Evolutionary conservation across 208 protist genomes (phyloP).

Genomic region (Balamuthia mandrillaris): DNA sequence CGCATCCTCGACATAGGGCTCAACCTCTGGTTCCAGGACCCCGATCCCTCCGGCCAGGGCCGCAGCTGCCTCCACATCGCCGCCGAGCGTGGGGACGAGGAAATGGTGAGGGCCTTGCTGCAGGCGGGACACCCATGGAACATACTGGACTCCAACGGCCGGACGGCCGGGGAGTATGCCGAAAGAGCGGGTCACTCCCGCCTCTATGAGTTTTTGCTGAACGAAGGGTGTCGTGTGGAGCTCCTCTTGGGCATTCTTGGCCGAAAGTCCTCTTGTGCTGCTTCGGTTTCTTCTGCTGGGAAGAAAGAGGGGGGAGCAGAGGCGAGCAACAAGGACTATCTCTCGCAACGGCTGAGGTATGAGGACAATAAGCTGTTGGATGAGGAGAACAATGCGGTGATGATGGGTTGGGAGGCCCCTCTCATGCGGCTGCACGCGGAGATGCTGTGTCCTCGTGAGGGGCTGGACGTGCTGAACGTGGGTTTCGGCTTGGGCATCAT

Average conservation of each 20-base stretch:
- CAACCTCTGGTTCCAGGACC: too few relatives aligned
- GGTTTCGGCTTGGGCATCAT: slow-evolving; percentile 44
- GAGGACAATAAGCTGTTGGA: slow-evolving; percentile 39
- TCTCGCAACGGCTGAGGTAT: not conserved
- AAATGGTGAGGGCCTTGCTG: not conserved
- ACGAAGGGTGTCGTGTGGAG: too few relatives aligned
- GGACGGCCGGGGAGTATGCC: slow-evolving; percentile 18
- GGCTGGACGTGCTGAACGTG: slow-evolving; percentile 42
- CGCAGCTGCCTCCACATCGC: too few relatives aligned
- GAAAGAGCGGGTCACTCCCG: not conserved
- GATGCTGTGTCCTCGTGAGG: not conserved
- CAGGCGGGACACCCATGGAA: not conserved
- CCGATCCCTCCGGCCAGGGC: too few relatives aligned
- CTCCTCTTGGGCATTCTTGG: too few relatives aligned
- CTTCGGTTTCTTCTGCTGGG: not conserved
- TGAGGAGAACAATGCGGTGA: slow-evolving; percentile 34
- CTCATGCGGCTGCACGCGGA: slow-evolving; percentile 42
- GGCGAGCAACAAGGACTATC: not conserved
- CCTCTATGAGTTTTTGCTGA: slow-evolving; percentile 14
- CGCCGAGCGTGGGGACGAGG: too few relatives aligned
- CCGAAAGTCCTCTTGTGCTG: too few relatives aligned
- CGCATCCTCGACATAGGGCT: too few relatives aligned
- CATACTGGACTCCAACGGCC: not conserved
- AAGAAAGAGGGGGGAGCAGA: not conserved
- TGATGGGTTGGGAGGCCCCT: slow-evolving; percentile 46